phyloP scores from a whole-genome alignment of 257 asterid species.

The Fraxinus excelsior region DNA sequence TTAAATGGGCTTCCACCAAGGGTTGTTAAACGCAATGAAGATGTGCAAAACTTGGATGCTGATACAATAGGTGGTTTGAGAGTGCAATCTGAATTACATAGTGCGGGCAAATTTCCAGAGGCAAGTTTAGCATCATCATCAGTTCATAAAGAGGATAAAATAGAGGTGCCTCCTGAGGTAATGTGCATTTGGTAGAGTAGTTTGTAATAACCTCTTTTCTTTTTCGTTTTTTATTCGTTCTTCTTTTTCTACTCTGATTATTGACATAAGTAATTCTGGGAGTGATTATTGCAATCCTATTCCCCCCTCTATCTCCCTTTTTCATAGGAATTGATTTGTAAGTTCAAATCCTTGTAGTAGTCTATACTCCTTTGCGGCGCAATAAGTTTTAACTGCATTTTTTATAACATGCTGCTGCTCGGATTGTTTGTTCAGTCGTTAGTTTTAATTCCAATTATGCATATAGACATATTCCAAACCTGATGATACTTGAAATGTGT shows the following conservation, averaged over 20 bases:
- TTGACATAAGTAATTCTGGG: background rate
- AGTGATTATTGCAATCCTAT: background rate
- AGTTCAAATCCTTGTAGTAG: background rate
- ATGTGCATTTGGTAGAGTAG: slow-evolving; percentile 17
- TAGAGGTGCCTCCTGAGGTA: slow-evolving; percentile 91
- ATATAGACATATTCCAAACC: background rate
- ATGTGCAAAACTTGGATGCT: slow-evolving; percentile 38
- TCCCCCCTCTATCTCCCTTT: background rate
- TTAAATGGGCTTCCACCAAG: slow-evolving; percentile 55
- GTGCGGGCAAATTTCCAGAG: slow-evolving; percentile 31
- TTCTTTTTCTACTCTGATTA: background rate
- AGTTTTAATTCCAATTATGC: background rate
- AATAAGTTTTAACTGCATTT: background rate
- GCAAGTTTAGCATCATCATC: slow-evolving; percentile 38
- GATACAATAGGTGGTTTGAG: slow-evolving; percentile 28
- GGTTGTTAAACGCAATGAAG: slow-evolving; percentile 53
- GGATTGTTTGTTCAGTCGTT: background rate
- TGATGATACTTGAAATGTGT: background rate
- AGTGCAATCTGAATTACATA: slow-evolving; percentile 24
- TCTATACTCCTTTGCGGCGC: background rate
- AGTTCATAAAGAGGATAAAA: slow-evolving; percentile 51
- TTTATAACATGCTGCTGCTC: background rate
- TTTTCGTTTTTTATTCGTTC: background rate
- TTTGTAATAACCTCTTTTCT: slow-evolving; percentile 16
- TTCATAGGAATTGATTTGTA: background rate